Evolutionary conservation across 176 grass and related monocot genomes (phyloP).

Genomic region (Elaeis guineensis): DNA sequence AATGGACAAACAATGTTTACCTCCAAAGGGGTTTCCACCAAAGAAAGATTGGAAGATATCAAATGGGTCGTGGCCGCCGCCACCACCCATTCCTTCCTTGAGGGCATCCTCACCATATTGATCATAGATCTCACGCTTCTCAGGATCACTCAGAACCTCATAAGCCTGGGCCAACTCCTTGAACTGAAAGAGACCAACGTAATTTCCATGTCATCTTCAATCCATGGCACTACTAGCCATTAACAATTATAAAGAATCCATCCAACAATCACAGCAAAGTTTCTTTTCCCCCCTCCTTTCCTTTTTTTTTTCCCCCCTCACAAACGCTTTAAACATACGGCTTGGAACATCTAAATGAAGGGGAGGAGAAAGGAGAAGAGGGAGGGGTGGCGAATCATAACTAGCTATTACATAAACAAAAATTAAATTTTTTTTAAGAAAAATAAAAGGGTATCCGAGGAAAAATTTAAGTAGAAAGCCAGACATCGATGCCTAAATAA

Average conservation of each 20-base stretch:
- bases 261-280: too few relatives aligned
- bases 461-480: too few relatives aligned
- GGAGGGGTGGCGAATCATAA: too few relatives aligned
- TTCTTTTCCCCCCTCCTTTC: too few relatives aligned
- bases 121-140: constrained; percentile 80
- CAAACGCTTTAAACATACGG: too few relatives aligned
- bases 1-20: constrained; percentile 10
- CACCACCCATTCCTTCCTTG: constrained; percentile 77
- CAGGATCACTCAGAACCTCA: constrained; percentile 81
- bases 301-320: too few relatives aligned
- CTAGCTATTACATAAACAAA: too few relatives aligned
- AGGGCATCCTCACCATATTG: constrained; percentile 94
- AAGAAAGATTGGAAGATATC: constrained; percentile 89
- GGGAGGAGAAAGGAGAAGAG: too few relatives aligned
- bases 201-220: background rate
- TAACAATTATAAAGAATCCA: background rate
- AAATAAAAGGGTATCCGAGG: too few relatives aligned
- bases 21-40: constrained; percentile 67
- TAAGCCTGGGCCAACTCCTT: constrained; percentile 90
- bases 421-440: too few relatives aligned
- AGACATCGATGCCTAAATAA: too few relatives aligned
- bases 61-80: constrained; percentile 62
- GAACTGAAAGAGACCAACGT: constrained; percentile 47
- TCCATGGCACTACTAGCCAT: background rate
- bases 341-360: too few relatives aligned